Percentiles rank a stretch among this genome's conserved stretches.
Evolutionary conservation across 805 yeast species (phyloP).

Genomic region (Candida qinlingensis): DNA sequence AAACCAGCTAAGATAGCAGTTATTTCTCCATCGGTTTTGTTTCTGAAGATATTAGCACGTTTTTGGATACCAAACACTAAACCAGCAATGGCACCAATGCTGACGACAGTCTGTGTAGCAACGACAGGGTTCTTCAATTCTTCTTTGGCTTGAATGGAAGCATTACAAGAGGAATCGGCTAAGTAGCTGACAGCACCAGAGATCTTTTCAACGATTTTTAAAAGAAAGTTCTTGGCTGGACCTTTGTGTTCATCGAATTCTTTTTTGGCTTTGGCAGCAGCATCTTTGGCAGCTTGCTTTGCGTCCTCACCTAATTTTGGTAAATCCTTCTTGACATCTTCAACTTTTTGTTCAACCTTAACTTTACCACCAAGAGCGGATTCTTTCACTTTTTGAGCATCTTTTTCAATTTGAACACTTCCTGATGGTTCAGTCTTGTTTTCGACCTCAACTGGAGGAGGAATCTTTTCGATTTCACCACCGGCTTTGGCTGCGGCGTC

Average conservation of each 20-base stretch:
- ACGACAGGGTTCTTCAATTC: constrained; percentile 64
- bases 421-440: constrained; percentile 17
- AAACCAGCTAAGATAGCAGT: constrained; percentile 47
- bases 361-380: constrained; percentile 16
- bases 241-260: constrained; percentile 27
- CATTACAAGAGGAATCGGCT: constrained; percentile 17
- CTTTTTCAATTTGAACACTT: constrained; percentile 16
- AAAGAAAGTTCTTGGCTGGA: constrained; percentile 20
- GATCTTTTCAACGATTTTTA: constrained; percentile 16
- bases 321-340: constrained; percentile 22
- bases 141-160: constrained; percentile 21
- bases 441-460: constrained; percentile 9
- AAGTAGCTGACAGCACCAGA: constrained; percentile 20
- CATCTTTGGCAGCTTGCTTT: constrained; percentile 32
- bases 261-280: constrained; percentile 28
- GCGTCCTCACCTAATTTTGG: constrained; percentile 23
- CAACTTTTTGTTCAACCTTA: constrained; percentile 22
- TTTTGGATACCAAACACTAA: constrained; percentile 46
- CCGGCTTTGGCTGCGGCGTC: constrained; percentile 11
- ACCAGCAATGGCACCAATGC: constrained; percentile 42
- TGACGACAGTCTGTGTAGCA: constrained; percentile 44
- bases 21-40: constrained; percentile 40
- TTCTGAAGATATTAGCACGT: constrained; percentile 41
- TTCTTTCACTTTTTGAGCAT: constrained; percentile 14
- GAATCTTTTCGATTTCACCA: constrained; percentile 6